phyloP scores from a whole-genome alignment of 2,329 filamentous ascomycete species.

The Raffaelea deltoideospora region DNA sequence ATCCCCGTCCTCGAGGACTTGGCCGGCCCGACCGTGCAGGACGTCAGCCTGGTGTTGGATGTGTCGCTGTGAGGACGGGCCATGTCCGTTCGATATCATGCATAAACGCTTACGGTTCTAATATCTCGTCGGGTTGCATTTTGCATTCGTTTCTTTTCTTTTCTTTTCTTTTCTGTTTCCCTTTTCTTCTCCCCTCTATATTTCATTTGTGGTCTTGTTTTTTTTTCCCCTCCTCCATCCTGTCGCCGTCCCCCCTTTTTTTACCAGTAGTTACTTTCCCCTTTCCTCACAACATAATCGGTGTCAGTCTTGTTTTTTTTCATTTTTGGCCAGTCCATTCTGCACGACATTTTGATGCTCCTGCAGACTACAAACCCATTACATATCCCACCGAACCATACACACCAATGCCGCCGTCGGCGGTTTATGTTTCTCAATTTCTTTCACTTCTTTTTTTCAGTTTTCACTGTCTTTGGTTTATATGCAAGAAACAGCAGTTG shows the following conservation, averaged over 20 bases:
- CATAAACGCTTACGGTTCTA: slow-evolving; percentile 13
- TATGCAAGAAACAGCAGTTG: no score
- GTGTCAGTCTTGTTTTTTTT: no score
- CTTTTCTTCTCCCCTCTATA: not conserved
- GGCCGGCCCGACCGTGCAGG: slow-evolving; percentile 72
- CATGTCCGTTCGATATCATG: no score
- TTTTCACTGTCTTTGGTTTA: no score
- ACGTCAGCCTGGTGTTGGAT: slow-evolving; percentile 95
- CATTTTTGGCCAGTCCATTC: no score
- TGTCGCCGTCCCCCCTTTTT: not conserved
- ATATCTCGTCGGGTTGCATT: no score
- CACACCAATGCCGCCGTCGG: no score
- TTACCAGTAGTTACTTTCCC: no score
- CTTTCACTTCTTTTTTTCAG: no score
- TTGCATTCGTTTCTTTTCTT: not conserved
- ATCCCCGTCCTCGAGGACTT: slow-evolving; percentile 98
- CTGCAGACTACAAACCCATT: not conserved
- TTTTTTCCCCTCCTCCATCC: not conserved
- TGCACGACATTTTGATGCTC: no score
- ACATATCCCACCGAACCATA: not conserved
- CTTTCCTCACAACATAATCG: no score
- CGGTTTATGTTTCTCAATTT: no score
- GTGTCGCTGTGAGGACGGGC: slow-evolving; percentile 63
- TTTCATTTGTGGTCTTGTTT: not conserved
- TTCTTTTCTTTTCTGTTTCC: not conserved